Conservation (phyloP, 495 filamentous ascomycete genomes). For the Penicillium dipodomyicola region DNA sequence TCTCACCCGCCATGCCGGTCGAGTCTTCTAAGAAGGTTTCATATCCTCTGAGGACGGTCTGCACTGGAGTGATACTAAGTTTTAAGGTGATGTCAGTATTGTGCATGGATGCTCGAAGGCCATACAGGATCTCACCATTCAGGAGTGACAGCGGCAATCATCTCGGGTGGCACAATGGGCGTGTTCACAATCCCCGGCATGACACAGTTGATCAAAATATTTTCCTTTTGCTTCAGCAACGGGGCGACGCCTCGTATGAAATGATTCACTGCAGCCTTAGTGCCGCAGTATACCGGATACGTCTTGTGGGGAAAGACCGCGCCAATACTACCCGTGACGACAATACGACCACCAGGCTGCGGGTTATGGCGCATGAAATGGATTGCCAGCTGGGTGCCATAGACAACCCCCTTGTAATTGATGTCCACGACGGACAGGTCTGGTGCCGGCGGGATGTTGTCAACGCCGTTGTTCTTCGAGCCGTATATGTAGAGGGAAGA, state of each 20-base stretch:
- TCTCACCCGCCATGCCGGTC: conserved; percentile 28
- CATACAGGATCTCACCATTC: conserved; percentile 22
- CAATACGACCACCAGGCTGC: conserved; percentile 26
- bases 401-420: conserved; percentile 33
- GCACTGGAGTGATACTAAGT: conserved; percentile 25
- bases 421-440: conserved; percentile 27
- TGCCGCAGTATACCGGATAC: conserved; percentile 32
- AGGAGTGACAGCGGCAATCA: conserved; percentile 27
- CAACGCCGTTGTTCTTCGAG: conserved; percentile 15
- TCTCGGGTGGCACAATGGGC: conserved; percentile 30
- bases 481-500: conserved; percentile 27
- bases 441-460: conserved; percentile 28
- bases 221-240: conserved; percentile 29
- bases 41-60: conserved; percentile 27
- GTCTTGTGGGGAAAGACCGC: conserved; percentile 26
- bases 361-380: conserved; percentile 35
- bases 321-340: conserved; percentile 31
- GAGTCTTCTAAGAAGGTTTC: conserved; percentile 28
- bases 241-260: conserved; percentile 30
- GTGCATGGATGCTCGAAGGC: background rate
- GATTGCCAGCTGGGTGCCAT: conserved; percentile 28
- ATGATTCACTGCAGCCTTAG: conserved; percentile 30
- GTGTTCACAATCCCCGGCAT: conserved; percentile 31
- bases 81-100: conserved; percentile 1
- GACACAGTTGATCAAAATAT: conserved; percentile 31